A percentile compares a stretch with the other conserved stretches of the same genome.
These are phyloP conservation scores for Hypoxylon perforatum DNA, from an alignment of 495 filamentous ascomycete species.

Conservation along the genomic window DNA sequence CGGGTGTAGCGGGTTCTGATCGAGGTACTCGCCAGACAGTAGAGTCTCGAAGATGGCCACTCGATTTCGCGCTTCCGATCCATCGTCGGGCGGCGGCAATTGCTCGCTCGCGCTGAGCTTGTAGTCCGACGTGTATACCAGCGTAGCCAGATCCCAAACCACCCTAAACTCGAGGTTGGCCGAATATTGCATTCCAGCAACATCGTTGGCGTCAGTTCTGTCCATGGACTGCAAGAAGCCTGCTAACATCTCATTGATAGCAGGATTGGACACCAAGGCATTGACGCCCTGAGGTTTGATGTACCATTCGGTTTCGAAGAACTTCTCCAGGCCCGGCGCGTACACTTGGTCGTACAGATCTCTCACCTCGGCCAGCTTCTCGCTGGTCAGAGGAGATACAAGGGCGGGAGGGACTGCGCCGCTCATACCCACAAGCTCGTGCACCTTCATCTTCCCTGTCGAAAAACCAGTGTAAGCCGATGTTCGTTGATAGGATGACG, in stretches of 20 bases:
- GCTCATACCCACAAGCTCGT: conserved; percentile 77
- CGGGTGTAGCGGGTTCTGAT: conserved; percentile 66
- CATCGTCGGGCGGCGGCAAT: conserved; percentile 57
- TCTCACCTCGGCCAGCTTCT: conserved; percentile 73
- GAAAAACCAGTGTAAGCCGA: conserved; percentile 60
- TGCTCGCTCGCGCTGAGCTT: conserved; percentile 43
- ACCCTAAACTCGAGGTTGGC: conserved; percentile 74
- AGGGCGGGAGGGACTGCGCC: conserved; percentile 70
- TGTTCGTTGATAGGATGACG: conserved; percentile 49
- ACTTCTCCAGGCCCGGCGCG: conserved; percentile 76
- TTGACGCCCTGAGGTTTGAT: conserved; percentile 50
- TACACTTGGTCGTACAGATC: conserved; percentile 82
- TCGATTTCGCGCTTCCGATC: conserved; percentile 70
- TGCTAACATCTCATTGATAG: conserved; percentile 70
- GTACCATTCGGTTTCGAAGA: conserved; percentile 91
- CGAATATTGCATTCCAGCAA: conserved; percentile 69
- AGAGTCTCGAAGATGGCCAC: conserved; percentile 80
- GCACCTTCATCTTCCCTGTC: conserved; percentile 79
- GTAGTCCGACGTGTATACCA: conserved; percentile 51
- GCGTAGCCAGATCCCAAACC: conserved; percentile 72
- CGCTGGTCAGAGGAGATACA: conserved; percentile 65
- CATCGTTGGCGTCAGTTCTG: conserved; percentile 57
- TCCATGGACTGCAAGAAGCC: conserved; percentile 64
- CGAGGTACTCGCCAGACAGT: conserved; percentile 72
- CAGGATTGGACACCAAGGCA: conserved; percentile 64